Percentiles rank a stretch among this genome's conserved stretches.
phyloP scores from a whole-genome alignment of 2,329 filamentous ascomycete species.

The Fusarium annulatum region DNA sequence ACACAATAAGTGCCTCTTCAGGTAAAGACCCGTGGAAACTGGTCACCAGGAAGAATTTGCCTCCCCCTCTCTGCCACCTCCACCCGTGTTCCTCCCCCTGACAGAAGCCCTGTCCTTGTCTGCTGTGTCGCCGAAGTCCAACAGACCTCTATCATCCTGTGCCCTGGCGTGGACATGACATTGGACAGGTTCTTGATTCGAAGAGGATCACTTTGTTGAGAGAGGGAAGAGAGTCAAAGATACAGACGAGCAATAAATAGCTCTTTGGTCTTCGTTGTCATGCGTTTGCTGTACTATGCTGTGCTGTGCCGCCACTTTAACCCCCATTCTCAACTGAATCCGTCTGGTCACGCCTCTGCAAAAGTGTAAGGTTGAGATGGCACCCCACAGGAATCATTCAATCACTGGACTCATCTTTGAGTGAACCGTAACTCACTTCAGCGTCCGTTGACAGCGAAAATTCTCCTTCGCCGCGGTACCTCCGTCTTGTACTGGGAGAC shows the following conservation, averaged over 20 bases:
- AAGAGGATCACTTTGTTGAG: conserved; percentile 1
- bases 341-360: conserved; percentile 21
- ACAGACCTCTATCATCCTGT: conserved; percentile 9
- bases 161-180: conserved; percentile 17
- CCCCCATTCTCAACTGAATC: conserved; percentile 19
- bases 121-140: conserved; percentile 35
- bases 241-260: conserved; percentile 23
- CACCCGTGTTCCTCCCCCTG: conserved; percentile 44
- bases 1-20: conserved; percentile 43
- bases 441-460: conserved; percentile 17
- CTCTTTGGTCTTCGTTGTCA: background rate
- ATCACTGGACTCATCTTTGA: conserved; percentile 6
- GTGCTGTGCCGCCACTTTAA: conserved; percentile 4
- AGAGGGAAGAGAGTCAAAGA: conserved; percentile 12
- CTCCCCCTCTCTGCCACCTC: conserved; percentile 45
- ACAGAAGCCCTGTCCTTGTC: conserved; percentile 42
- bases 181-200: conserved; percentile 25
- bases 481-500: conserved; percentile 42
- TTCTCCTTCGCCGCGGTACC: conserved; percentile 42
- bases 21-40: conserved; percentile 38
- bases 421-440: background rate
- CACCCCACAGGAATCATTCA: conserved; percentile 30
- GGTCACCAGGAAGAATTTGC: conserved; percentile 46
- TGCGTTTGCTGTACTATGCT: background rate
- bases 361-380: conserved; percentile 10